Conservation (phyloP, 2,329 filamentous ascomycete species). For the Fusarium aywerte region DNA sequence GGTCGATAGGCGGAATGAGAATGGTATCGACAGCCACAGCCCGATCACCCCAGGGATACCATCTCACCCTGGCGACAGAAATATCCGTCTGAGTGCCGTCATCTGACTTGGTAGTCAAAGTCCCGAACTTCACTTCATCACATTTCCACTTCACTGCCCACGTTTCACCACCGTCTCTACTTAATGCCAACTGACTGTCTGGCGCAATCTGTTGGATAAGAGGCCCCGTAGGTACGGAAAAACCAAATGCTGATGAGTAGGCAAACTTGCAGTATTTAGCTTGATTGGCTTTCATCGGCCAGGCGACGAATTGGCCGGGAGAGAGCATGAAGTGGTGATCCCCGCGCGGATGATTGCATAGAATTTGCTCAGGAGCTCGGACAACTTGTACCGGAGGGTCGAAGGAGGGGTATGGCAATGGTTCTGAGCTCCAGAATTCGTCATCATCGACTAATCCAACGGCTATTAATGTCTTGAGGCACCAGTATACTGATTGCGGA, state of each 20-base stretch:
- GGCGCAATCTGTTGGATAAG: constrained; percentile 50
- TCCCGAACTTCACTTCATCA: neutral
- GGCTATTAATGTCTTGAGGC: constrained; percentile 60
- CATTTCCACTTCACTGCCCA: constrained; percentile 50
- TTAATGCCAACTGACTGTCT: constrained; percentile 48
- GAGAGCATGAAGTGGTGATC: constrained; percentile 58
- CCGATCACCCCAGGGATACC: constrained; percentile 46
- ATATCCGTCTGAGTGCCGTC: accelerated
- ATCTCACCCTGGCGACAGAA: constrained; percentile 17
- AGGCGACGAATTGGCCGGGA: constrained; percentile 53
- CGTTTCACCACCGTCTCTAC: constrained; percentile 47
- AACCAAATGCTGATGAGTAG: constrained; percentile 60
- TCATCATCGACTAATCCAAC: constrained; percentile 52
- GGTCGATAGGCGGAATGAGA: constrained; percentile 45
- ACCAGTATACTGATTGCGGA: constrained; percentile 66
- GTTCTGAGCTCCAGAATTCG: constrained; percentile 58
- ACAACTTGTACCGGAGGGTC: constrained; percentile 10
- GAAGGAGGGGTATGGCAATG: constrained; percentile 45
- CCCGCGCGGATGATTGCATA: constrained; percentile 51
- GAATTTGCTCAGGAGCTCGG: constrained; percentile 55
- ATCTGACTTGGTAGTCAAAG: neutral
- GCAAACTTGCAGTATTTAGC: constrained; percentile 61
- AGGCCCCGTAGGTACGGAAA: constrained; percentile 56
- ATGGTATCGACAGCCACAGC: constrained; percentile 44
- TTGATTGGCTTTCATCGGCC: constrained; percentile 54